phyloP scores from a whole-genome alignment of 352 stramenopile genomes.

The Globisporangium paddicum region DNA sequence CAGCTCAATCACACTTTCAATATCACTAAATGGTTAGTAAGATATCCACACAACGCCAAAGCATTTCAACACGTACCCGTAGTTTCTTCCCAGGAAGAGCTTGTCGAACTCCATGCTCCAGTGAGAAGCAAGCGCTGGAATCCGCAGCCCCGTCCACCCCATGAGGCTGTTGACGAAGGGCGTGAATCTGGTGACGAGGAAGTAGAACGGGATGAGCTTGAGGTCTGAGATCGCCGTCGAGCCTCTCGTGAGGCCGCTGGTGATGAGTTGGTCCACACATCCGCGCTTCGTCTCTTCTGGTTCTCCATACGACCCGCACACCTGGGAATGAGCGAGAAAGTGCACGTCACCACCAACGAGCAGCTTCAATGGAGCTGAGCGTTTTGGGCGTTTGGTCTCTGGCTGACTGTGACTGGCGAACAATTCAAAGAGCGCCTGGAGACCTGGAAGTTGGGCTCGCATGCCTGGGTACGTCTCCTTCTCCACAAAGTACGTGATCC shows the following conservation, averaged over 20 bases:
- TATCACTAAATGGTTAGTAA: neutral
- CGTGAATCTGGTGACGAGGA: conserved; percentile 33
- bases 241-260: conserved; percentile 51
- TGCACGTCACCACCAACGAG: conserved; percentile 66
- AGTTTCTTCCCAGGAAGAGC: conserved; percentile 62
- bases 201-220: conserved; percentile 58
- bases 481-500: conserved; percentile 47
- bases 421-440: conserved; percentile 31
- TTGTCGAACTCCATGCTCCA: conserved; percentile 35
- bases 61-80: conserved; percentile 28
- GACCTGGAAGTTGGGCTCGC: conserved; percentile 19
- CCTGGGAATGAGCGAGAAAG: conserved; percentile 39
- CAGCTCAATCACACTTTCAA: conserved; percentile 27
- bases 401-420: conserved; percentile 26
- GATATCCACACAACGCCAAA: neutral
- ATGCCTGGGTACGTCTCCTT: conserved; percentile 64
- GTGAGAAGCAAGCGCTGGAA: conserved; percentile 2
- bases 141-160: conserved; percentile 14
- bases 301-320: conserved; percentile 24
- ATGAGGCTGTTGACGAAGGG: conserved; percentile 21
- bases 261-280: conserved; percentile 63
- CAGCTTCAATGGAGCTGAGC: conserved; percentile 18
- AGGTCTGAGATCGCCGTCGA: conserved; percentile 52
- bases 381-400: neutral
- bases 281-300: neutral